Evolutionary conservation across 257 asterid genomes (phyloP), one percentile per base, ranked within the genome.

Genomic region (Ocimum tenuiflorum): DNA sequence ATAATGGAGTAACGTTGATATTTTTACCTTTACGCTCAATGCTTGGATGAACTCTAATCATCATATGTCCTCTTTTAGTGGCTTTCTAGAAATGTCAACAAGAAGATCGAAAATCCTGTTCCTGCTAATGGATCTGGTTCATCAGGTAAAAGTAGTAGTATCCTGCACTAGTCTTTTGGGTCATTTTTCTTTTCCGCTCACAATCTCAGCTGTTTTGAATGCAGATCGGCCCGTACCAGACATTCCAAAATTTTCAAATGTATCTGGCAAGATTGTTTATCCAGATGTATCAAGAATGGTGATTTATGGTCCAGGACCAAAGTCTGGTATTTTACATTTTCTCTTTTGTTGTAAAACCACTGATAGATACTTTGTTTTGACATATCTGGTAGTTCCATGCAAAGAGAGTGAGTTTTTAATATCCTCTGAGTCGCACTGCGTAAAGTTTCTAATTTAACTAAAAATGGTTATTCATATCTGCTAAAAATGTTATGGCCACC

Each of bases 261-360:
- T 64, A 27, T 75, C 85, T 63, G 77, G 84, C 73, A 94, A 90
- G 79, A 68, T 86, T 67, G 85, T 88, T 74, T 72, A 64, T 76
- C 99, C 99, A 27, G 97, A 87, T 67, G 79, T 86, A 72, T 89
- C 97, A 27, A 85, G 77, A 77, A 81, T 89, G 99, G 77, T 71
- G 70, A 62, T 80, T 35, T 84, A 84, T 68, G 86, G 82, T 56
- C 90, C 95, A 2, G 70, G 78, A 60, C 86, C 79, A 75, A 85
- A 81, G 68, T 76, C 87, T 65, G 97, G 99, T 92, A 86, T 52
- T 41, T 5, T 42, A 22, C 49, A 68, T 23, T 15, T 56, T 17
- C 7, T 48, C 18, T 19, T 23, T 46, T 41, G 27, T 36, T 53
- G 15, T 29, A 42, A 47, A 45, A 42, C 57, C 50, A 22, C 35